Evolutionary conservation across 208 protist genomes (phyloP).

Genomic region (Trypanosoma grayi): DNA sequence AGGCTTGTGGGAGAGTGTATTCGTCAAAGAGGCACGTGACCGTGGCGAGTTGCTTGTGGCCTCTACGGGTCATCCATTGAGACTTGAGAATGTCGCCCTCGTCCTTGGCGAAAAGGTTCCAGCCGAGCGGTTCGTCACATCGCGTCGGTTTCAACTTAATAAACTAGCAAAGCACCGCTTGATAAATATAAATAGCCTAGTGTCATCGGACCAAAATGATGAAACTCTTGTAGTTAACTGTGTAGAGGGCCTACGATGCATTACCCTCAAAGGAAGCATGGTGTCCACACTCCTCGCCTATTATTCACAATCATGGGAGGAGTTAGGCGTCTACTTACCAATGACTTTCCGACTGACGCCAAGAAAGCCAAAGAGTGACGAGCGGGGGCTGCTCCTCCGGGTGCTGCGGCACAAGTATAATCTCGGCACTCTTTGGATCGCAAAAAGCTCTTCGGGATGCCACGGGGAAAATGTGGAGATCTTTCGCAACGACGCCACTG

Average conservation of each 20-base stretch:
- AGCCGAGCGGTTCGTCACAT: conserved; percentile 47
- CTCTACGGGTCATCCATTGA: conserved; percentile 27
- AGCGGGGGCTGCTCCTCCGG: conserved; percentile 45
- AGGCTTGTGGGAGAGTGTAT: conserved; percentile 44
- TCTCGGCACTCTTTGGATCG: conserved; percentile 53
- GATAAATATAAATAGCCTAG: background rate
- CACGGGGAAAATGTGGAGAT: conserved; percentile 81
- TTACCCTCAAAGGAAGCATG: conserved; percentile 82
- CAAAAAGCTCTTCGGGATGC: conserved; percentile 72
- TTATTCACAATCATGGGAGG: conserved; percentile 51
- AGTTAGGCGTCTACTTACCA: conserved; percentile 57
- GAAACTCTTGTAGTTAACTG: conserved; percentile 57
- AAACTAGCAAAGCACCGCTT: background rate
- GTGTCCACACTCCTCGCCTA: conserved; percentile 70
- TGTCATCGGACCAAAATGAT: background rate
- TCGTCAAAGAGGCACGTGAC: conserved; percentile 18
- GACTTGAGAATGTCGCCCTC: conserved; percentile 47
- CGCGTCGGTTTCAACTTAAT: conserved; percentile 23
- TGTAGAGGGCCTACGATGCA: conserved; percentile 62
- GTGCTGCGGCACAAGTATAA: conserved; percentile 13
- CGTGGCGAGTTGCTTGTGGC: conserved; percentile 27
- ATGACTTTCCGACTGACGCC: conserved; percentile 60
- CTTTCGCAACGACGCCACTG: conserved; percentile 46
- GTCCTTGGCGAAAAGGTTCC: conserved; percentile 71
- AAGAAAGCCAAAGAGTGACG: conserved; percentile 37